A percentile compares a stretch with the other conserved stretches of the same genome.
Evolutionary conservation across 2,329 filamentous ascomycete species (phyloP).

Genomic region (Cytospora piceae): DNA sequence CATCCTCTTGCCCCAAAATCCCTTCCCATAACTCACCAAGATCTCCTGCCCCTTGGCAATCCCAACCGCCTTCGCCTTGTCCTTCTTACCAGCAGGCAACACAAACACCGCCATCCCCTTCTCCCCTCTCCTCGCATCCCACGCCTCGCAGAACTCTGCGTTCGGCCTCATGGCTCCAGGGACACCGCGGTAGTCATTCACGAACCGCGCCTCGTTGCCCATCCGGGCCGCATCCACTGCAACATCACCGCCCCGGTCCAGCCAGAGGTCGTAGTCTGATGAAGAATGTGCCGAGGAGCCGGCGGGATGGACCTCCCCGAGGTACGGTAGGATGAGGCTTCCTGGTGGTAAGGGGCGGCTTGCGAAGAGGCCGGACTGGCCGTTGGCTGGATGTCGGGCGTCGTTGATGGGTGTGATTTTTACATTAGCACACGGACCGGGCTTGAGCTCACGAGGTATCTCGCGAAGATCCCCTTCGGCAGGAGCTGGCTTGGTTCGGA

Average conservation of each 20-base stretch:
- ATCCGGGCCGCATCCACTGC: slow-evolving; percentile 62
- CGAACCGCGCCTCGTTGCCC: slow-evolving; percentile 68
- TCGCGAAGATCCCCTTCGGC: slow-evolving; percentile 35
- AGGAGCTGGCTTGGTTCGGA: slow-evolving; percentile 40
- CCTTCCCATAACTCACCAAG: slow-evolving; percentile 68
- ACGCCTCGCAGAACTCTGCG: slow-evolving; percentile 62
- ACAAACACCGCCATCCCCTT: slow-evolving; percentile 63
- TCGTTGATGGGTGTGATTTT: slow-evolving; percentile 57
- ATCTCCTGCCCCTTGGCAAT: slow-evolving; percentile 66
- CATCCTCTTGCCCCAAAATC: slow-evolving; percentile 62
- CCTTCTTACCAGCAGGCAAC: slow-evolving; percentile 43
- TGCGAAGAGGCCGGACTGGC: slow-evolving; percentile 65
- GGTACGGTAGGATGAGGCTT: slow-evolving; percentile 62
- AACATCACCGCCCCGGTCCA: slow-evolving; percentile 59
- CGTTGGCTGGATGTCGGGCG: slow-evolving; percentile 58
- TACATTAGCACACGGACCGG: slow-evolving; percentile 53
- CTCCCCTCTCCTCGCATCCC: slow-evolving; percentile 56
- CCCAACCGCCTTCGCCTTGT: slow-evolving; percentile 35
- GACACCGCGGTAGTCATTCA: slow-evolving; percentile 69
- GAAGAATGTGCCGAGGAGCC: slow-evolving; percentile 42
- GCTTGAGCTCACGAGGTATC: slow-evolving; percentile 42
- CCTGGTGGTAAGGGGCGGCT: slow-evolving; percentile 56
- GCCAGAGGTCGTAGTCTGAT: slow-evolving; percentile 68
- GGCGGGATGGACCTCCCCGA: slow-evolving; percentile 59
- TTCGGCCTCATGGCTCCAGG: slow-evolving; percentile 50